Evolutionary conservation across 176 grass and related monocot genomes (phyloP).

Genomic region (Tillandsia fasciculata): DNA sequence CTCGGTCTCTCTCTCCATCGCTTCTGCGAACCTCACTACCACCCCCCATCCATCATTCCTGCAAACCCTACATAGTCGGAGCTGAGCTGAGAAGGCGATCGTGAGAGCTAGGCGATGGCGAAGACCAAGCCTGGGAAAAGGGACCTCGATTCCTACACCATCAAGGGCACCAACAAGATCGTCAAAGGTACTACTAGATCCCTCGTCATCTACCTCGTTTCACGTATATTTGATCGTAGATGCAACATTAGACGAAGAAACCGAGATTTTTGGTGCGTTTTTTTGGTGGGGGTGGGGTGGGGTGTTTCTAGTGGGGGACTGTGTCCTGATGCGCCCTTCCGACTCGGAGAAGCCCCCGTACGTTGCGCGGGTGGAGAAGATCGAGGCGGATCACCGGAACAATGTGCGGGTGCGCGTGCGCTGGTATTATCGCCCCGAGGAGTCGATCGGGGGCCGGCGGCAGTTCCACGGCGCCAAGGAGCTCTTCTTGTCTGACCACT

Average conservation of each 20-base stretch:
- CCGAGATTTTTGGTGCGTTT: no score
- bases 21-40: no score
- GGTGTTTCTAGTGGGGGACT: conserved; percentile 45
- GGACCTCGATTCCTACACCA: conserved; percentile 75
- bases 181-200: conserved; percentile 44
- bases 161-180: conserved; percentile 78
- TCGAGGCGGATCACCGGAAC: conserved; percentile 70
- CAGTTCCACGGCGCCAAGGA: conserved; percentile 85
- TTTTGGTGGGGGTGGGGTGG: background rate
- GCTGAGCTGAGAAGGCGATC: no score
- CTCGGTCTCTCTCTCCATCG: no score
- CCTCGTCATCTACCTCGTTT: background rate
- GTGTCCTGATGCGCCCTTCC: conserved; percentile 73
- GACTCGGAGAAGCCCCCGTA: conserved; percentile 68
- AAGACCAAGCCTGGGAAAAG: conserved; percentile 78
- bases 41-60: no score
- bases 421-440: conserved; percentile 92
- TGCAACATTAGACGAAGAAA: no score
- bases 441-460: conserved; percentile 62
- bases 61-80: no score
- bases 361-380: conserved; percentile 67
- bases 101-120: conserved; percentile 33
- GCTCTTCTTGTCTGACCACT: conserved; percentile 81
- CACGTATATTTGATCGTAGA: no score
- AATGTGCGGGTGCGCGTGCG: conserved; percentile 49